These are phyloP conservation scores for Populus tomentosa DNA, from an alignment of 441 rosid genomes.

Conservation along the genomic window DNA sequence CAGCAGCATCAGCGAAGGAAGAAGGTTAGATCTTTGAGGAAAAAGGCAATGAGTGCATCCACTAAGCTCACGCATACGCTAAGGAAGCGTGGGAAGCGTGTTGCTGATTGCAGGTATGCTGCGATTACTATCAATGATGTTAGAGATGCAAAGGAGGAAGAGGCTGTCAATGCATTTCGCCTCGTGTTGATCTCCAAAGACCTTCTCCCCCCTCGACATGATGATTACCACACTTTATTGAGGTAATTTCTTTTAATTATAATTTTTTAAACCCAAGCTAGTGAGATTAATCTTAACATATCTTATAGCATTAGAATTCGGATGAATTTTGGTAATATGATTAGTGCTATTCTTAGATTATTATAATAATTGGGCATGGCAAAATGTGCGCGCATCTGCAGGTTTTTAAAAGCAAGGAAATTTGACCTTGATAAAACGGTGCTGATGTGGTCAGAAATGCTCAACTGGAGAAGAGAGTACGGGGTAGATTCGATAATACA, in stretches of 20 bases:
- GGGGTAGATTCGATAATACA: slow-evolving; percentile 71
- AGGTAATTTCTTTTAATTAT: slow-evolving; percentile 36
- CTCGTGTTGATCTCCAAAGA: slow-evolving; percentile 53
- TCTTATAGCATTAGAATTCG: neutral
- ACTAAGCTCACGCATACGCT: slow-evolving; percentile 60
- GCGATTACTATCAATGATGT: slow-evolving; percentile 71
- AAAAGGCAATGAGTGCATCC: slow-evolving; percentile 80
- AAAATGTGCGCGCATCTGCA: slow-evolving; percentile 24
- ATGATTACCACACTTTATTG: slow-evolving; percentile 85
- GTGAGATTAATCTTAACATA: neutral
- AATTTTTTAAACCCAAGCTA: neutral
- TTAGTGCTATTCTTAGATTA: neutral
- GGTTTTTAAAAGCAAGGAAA: slow-evolving; percentile 86
- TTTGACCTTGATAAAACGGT: slow-evolving; percentile 73
- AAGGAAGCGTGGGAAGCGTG: slow-evolving; percentile 64
- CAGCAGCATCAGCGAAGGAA: slow-evolving; percentile 15
- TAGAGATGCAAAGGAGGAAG: slow-evolving; percentile 71
- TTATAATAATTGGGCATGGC: neutral
- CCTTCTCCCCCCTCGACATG: slow-evolving; percentile 66
- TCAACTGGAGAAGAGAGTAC: slow-evolving; percentile 80
- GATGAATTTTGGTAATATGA: neutral
- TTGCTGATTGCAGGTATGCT: slow-evolving; percentile 49
- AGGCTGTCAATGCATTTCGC: slow-evolving; percentile 64
- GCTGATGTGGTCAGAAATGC: slow-evolving; percentile 94
- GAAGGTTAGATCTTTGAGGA: slow-evolving; percentile 57